Evolutionary conservation across 75 land plant genomes (phyloP).

Genomic region (Pinus albicaulis): DNA sequence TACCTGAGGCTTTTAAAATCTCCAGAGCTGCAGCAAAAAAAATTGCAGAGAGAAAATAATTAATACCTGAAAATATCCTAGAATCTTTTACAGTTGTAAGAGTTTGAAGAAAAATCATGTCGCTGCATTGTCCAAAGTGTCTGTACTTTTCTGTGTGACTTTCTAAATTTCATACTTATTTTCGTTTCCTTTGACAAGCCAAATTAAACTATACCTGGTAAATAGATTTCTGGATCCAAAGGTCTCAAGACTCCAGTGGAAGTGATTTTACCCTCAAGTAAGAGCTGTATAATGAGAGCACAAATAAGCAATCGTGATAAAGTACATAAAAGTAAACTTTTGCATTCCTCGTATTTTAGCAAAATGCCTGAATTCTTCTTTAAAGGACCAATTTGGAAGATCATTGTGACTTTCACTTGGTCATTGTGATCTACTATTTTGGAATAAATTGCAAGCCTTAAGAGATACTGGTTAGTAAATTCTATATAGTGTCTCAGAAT

Average conservation of each 20-base stretch:
- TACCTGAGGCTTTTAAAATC: constrained; percentile 54
- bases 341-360: not conserved
- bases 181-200: not conserved
- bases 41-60: constrained; percentile 3
- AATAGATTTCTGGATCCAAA: constrained; percentile 74
- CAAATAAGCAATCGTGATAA: not conserved
- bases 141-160: not conserved
- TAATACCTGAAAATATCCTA: constrained; percentile 8
- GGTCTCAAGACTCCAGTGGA: constrained; percentile 84
- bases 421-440: not conserved
- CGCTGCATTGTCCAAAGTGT: not conserved
- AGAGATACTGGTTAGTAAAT: not conserved
- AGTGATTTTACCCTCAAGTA: constrained; percentile 64
- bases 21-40: constrained; percentile 59
- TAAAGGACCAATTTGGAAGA: not conserved
- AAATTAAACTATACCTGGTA: constrained; percentile 58
- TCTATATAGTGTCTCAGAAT: not conserved
- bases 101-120: not conserved
- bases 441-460: not conserved
- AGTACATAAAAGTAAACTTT: not conserved
- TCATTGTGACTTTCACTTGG: not conserved
- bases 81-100: not conserved
- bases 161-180: not conserved
- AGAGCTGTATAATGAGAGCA: constrained; percentile 44
- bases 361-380: not conserved